These are phyloP conservation scores for Tuber borchii DNA, from an alignment of 495 filamentous ascomycete genomes.

Conservation along the genomic window DNA sequence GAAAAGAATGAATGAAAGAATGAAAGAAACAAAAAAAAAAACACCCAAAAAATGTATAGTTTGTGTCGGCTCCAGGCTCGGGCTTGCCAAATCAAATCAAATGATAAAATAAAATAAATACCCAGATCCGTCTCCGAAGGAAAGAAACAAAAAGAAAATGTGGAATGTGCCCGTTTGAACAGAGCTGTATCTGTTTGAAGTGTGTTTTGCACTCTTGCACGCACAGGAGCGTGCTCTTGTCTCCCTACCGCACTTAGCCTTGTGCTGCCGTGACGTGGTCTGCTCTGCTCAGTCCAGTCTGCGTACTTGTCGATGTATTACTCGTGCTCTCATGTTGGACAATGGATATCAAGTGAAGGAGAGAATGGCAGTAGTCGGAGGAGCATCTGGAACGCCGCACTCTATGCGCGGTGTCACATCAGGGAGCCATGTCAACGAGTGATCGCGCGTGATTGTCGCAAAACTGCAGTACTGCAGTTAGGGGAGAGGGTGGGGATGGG, in stretches of 20 bases:
- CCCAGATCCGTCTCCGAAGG: not conserved
- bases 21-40: not conserved
- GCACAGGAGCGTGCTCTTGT: not conserved
- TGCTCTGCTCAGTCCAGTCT: not conserved
- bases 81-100: not conserved
- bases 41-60: not conserved
- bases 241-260: not conserved
- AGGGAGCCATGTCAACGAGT: not conserved
- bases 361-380: not conserved
- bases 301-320: not conserved
- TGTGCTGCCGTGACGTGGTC: conserved; percentile 4
- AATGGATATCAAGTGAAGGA: not conserved
- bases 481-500: not conserved
- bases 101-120: not conserved
- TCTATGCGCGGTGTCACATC: not conserved
- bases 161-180: not conserved
- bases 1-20: not conserved
- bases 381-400: not conserved
- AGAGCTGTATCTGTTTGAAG: not conserved
- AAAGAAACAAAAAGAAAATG: not conserved
- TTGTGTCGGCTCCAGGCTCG: not conserved
- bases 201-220: not conserved
- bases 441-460: not conserved
- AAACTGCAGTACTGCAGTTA: not conserved
- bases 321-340: not conserved